Conservation (phyloP, 441 rosid species). For the Croton laevigatus region DNA sequence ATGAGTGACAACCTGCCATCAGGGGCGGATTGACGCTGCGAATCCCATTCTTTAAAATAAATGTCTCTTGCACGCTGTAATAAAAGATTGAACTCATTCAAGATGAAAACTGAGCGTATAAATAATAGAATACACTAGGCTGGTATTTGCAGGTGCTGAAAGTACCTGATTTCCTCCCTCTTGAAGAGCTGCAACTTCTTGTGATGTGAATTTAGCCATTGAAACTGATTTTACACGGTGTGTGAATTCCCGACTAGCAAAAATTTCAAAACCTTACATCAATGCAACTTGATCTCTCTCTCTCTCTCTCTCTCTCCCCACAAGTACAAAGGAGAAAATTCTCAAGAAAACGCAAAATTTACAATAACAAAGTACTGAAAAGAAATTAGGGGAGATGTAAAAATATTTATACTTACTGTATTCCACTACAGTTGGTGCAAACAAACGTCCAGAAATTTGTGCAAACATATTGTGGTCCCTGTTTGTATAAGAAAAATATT, state of each 20-base stretch:
- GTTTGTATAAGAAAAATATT: constrained; percentile 31
- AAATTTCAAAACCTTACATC: constrained; percentile 17
- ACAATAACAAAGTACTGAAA: constrained; percentile 7
- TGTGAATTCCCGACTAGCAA: constrained; percentile 84
- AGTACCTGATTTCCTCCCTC: constrained; percentile 92
- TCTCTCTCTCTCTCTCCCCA: constrained; percentile 12
- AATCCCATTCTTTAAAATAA: constrained; percentile 87
- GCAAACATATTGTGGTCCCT: constrained; percentile 99
- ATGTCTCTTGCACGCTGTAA: constrained; percentile 79
- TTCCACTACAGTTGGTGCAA: constrained; percentile 96
- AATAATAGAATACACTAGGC: constrained; percentile 15
- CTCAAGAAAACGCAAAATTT: constrained; percentile 7
- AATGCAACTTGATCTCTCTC: constrained; percentile 13
- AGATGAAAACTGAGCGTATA: neutral
- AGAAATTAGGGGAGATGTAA: neutral
- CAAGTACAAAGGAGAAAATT: neutral
- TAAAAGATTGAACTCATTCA: constrained; percentile 10
- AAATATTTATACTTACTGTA: constrained; percentile 64
- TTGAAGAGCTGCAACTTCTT: constrained; percentile 80
- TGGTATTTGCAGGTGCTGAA: constrained; percentile 11
- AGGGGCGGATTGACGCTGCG: constrained; percentile 69
- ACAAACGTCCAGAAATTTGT: constrained; percentile 93
- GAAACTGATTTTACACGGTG: constrained; percentile 95
- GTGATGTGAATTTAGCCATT: constrained; percentile 89
- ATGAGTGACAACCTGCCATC: constrained; percentile 63